Conservation (phyloP, 768 basidiomycete species). For the Cystobasidium onofrii region DNA sequence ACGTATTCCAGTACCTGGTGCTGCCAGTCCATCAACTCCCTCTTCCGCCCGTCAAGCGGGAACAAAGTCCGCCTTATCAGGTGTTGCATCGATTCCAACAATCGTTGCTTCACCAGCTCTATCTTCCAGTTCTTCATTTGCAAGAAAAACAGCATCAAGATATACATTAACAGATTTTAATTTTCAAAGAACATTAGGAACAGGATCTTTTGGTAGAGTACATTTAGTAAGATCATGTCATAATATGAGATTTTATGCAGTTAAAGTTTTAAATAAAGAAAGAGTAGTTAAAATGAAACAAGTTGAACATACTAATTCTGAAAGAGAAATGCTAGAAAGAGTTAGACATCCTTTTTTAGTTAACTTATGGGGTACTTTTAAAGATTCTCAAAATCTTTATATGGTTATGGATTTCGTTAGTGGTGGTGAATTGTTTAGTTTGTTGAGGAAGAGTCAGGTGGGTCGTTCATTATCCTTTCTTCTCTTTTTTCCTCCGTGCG, state of each 20-base stretch:
- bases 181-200: conserved; percentile 52
- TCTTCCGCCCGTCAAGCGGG: neutral
- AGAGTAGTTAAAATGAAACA: conserved; percentile 63
- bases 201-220: conserved; percentile 92
- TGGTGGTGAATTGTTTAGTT: conserved; percentile 94
- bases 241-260: conserved; percentile 58
- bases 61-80: neutral
- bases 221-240: conserved; percentile 64
- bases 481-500: too few species aligned
- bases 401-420: conserved; percentile 68
- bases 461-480: too few species aligned
- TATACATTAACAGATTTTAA: conserved; percentile 42
- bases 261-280: conserved; percentile 54
- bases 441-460: conserved; percentile 56
- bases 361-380: conserved; percentile 84
- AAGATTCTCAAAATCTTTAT: conserved; percentile 92
- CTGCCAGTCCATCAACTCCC: neutral
- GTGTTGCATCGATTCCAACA: neutral
- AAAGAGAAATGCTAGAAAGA: conserved; percentile 75
- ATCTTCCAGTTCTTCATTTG: conserved; percentile 35
- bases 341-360: conserved; percentile 95
- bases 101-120: conserved; percentile 36
- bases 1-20: conserved; percentile 15
- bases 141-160: conserved; percentile 41
- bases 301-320: conserved; percentile 96